phyloP scores from a whole-genome alignment of 805 yeast species.

The Sugiyamaella lignohabitans region DNA sequence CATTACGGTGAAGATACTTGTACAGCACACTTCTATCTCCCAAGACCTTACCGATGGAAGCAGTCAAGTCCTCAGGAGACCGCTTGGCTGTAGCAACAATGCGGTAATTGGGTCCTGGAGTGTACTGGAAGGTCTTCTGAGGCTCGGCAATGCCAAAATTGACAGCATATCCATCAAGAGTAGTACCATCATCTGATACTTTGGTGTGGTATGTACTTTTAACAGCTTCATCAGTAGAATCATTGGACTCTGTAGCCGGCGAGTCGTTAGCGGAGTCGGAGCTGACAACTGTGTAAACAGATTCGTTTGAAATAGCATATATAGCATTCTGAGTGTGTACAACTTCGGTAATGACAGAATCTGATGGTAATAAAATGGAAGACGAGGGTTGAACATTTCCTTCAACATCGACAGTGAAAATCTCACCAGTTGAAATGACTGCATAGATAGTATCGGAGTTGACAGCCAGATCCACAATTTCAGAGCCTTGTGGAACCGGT shows the following conservation, averaged over 20 bases:
- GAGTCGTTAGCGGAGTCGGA: neutral
- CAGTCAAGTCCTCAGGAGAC: conserved; percentile 37
- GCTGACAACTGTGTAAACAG: conserved; percentile 4
- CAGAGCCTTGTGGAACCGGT: conserved; percentile 3
- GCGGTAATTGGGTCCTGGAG: conserved; percentile 30
- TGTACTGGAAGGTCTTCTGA: conserved; percentile 36
- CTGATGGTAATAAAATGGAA: conserved; percentile 1
- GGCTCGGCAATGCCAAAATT: neutral
- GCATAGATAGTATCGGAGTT: conserved; percentile 5
- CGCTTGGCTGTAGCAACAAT: conserved; percentile 39
- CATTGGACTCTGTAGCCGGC: conserved; percentile 1
- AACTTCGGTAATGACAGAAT: conserved; percentile 2
- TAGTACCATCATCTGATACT: neutral
- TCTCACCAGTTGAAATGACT: conserved; percentile 13
- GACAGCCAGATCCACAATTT: conserved; percentile 6
- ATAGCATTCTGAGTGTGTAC: conserved; percentile 1
- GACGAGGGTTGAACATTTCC: conserved; percentile 9
- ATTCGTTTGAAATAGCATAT: conserved; percentile 7
- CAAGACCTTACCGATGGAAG: conserved; percentile 61
- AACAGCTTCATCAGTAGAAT: neutral
- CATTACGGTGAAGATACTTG: conserved; percentile 74
- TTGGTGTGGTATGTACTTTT: conserved; percentile 2
- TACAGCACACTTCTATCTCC: conserved; percentile 70
- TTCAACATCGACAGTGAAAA: conserved; percentile 16
- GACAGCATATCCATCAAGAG: neutral